Base-by-base conservation (phyloP, 257 asterid species). In the Leptodermis oblonga region DNA sequence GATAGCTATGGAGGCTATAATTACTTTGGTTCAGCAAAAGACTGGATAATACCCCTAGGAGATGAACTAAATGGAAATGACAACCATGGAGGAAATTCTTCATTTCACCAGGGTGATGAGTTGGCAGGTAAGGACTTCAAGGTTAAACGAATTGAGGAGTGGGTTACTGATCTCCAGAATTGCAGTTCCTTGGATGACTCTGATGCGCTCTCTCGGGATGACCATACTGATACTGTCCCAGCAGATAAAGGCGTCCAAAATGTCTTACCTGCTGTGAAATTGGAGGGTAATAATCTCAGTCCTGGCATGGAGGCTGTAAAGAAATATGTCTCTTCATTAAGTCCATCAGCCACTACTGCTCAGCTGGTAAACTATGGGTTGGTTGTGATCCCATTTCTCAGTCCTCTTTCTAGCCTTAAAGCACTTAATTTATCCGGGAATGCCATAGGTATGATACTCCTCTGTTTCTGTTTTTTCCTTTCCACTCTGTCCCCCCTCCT, bases 361-460 rank as follows among this genome's bases (percentile, higher is more conserved):
- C 97, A 91, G 82, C 80, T 94, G 73, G 82, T 83, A 65, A 94
- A 91, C 80, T 96, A 86, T 78, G 97, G 97, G 43, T 86, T 94
- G 87, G 86, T 78, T 61, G 87, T 85, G 73, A 89, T 94, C 67
- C 99, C 99, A 3, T 89, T 89, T 81, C 83, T 94, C 65, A 89
- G 95, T 77, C 91, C 92, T 62, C 89, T 89, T 82, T 72, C 78
- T 41, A 87, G 93, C 84, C 89, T 94, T 69, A 89, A 82, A 78
- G 84, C 95, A 72, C 91, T 94, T 67, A 89, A 91, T 83, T 79
- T 94, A 79, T 89, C 99, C 58, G 97, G 97, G 67, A 93, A 93
- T 77, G 74, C 92, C 63, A 88, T 93, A 84, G 97, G 99, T 93
- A 34, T 75, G 84, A 74, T 28, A 72, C 75, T 71, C 59, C 23